These are phyloP conservation scores for Neocallimastix lanati DNA, from an alignment of 192 early-diverging fungal species.

Conservation along the genomic window DNA sequence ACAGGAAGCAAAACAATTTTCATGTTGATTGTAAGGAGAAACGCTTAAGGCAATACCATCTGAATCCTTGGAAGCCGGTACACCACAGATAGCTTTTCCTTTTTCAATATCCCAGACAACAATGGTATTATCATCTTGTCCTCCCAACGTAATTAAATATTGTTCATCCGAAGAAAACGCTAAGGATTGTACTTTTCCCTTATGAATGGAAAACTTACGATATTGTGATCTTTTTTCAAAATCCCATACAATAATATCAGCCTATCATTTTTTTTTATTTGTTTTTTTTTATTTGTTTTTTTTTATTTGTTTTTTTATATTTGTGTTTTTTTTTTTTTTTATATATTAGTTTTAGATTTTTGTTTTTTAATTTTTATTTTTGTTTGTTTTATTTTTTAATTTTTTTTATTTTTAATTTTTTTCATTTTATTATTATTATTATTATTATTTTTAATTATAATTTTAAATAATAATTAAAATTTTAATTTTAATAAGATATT, in stretches of 20 bases:
- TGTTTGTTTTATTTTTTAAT: too few relatives aligned
- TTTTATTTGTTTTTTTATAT: too few relatives aligned
- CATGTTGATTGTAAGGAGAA: conserved; percentile 25
- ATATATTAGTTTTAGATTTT: too few relatives aligned
- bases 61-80: conserved; percentile 27
- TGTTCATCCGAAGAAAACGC: conserved; percentile 27
- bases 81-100: conserved; percentile 30
- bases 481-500: too few relatives aligned
- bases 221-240: conserved; percentile 18
- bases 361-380: too few relatives aligned
- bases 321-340: too few relatives aligned
- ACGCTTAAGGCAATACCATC: conserved; percentile 22
- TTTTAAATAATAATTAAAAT: too few relatives aligned
- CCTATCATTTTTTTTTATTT: conserved; percentile 6
- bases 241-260: conserved; percentile 44
- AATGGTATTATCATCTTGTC: neutral
- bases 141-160: conserved; percentile 32
- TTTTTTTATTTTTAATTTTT: too few relatives aligned
- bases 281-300: too few relatives aligned
- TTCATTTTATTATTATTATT: too few relatives aligned
- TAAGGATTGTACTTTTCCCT: conserved; percentile 35
- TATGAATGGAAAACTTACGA: conserved; percentile 24
- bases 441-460: too few relatives aligned
- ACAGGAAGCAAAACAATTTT: conserved; percentile 28
- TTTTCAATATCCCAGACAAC: conserved; percentile 11